Evolutionary conservation across 768 basidiomycete species (phyloP).

Genomic region (Rhodosporidiobolus sp.): DNA sequence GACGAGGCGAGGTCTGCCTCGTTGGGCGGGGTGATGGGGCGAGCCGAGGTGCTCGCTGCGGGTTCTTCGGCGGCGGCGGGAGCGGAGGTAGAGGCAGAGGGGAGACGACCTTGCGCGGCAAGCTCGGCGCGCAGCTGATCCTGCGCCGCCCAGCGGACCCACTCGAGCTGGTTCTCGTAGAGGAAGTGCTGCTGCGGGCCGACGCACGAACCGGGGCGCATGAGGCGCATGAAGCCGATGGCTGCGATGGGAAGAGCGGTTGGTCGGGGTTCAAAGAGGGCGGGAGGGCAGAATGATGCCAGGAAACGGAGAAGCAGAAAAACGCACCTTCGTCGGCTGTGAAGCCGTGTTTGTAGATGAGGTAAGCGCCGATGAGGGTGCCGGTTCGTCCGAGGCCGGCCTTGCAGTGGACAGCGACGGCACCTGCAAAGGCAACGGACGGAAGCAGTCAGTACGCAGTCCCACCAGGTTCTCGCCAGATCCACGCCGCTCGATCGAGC

Average conservation of each 20-base stretch:
- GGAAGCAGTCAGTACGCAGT: neutral
- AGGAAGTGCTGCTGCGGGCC: slow-evolving; percentile 65
- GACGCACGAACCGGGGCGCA: slow-evolving; percentile 88
- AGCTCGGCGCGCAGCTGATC: slow-evolving; percentile 55
- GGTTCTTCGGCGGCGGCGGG: slow-evolving; percentile 12
- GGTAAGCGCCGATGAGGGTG: slow-evolving; percentile 92
- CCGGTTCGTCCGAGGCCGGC: slow-evolving; percentile 95
- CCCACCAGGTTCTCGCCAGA: neutral
- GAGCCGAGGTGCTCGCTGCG: slow-evolving; percentile 50
- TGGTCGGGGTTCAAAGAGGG: neutral
- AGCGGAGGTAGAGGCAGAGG: slow-evolving; percentile 32
- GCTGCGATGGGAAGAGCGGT: slow-evolving; percentile 60
- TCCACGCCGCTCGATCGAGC: slow-evolving; percentile 57
- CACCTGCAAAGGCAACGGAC: neutral
- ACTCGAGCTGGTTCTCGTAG: slow-evolving; percentile 89
- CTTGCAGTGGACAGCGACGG: slow-evolving; percentile 66
- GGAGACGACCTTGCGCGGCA: neutral
- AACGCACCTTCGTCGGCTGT: slow-evolving; percentile 58
- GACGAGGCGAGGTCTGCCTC: slow-evolving; percentile 12
- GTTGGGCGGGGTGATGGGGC: slow-evolving; percentile 63
- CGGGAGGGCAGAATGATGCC: no score
- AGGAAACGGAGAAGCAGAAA: neutral
- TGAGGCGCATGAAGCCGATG: slow-evolving; percentile 96
- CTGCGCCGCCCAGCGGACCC: slow-evolving; percentile 86
- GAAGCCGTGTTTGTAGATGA: slow-evolving; percentile 98